Evolutionary conservation across 495 filamentous ascomycete species (phyloP).

Genomic region (Penicillium taxi): DNA sequence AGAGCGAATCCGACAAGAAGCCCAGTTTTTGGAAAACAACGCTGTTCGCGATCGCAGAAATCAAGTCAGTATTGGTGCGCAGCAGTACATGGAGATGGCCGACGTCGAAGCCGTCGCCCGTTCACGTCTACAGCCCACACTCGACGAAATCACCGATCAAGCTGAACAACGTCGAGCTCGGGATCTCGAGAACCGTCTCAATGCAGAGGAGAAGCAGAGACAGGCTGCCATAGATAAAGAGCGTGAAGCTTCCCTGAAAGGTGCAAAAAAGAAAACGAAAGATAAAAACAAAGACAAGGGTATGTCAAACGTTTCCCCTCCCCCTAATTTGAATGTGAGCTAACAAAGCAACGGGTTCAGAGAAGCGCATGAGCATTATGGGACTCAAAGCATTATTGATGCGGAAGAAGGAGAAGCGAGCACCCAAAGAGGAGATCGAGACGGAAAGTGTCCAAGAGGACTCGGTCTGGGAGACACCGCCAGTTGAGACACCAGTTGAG

Average conservation of each 20-base stretch:
- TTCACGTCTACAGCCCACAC: conserved; percentile 70
- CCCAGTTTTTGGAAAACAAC: conserved; percentile 52
- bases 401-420: too few species aligned
- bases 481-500: too few species aligned
- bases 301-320: too few species aligned
- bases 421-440: too few species aligned
- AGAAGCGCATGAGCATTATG: too few species aligned
- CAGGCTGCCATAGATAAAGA: conserved; percentile 40
- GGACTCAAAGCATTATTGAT: too few species aligned
- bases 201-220: conserved; percentile 44
- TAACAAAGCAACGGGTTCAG: conserved; percentile 22
- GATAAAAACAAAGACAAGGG: too few species aligned
- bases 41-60: conserved; percentile 47
- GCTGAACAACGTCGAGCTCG: conserved; percentile 58
- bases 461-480: too few species aligned
- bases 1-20: conserved; percentile 53
- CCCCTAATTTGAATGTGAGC: too few species aligned
- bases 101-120: conserved; percentile 77
- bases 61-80: conserved; percentile 72
- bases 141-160: conserved; percentile 81
- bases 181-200: conserved; percentile 49
- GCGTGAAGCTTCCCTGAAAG: conserved; percentile 46
- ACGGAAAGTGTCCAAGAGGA: too few species aligned
- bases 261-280: conserved; percentile 35
- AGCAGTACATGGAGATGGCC: conserved; percentile 67